These are phyloP conservation scores for Cucurbita pepo DNA, from an alignment of 306 rosid genomes.

Conservation along the genomic window DNA sequence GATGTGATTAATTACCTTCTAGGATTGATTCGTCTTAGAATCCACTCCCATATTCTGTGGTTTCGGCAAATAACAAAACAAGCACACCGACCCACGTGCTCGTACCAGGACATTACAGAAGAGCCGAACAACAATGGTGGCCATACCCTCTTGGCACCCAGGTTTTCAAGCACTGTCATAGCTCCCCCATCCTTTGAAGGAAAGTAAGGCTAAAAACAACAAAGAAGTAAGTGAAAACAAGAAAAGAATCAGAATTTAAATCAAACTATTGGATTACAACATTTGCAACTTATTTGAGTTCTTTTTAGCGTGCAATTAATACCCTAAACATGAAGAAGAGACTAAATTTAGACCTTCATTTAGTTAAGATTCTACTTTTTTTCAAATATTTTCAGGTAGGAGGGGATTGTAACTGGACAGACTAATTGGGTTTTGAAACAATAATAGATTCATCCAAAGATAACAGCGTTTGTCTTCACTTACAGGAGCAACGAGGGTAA, in stretches of 20 bases:
- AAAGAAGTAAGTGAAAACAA: background rate
- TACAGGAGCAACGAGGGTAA: conserved; percentile 83
- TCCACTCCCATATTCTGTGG: conserved; percentile 57
- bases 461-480: conserved; percentile 11
- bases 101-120: conserved; percentile 80
- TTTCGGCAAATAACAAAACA: conserved; percentile 59
- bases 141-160: conserved; percentile 54
- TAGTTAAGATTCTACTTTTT: background rate
- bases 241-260: background rate
- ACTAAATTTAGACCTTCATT: background rate
- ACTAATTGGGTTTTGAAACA: background rate
- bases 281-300: background rate
- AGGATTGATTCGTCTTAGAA: conserved; percentile 27
- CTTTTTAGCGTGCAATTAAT: background rate
- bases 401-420: background rate
- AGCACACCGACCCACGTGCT: conserved; percentile 59
- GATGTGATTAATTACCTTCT: conserved; percentile 26
- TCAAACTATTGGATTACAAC: background rate
- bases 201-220: conserved; percentile 49
- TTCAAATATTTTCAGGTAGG: background rate
- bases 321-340: background rate
- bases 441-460: background rate
- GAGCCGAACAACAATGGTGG: conserved; percentile 46
- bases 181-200: conserved; percentile 32
- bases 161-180: conserved; percentile 26